phyloP scores from a whole-genome alignment of 1,139 yeast genomes.

The Yamadazyma mexicana region DNA sequence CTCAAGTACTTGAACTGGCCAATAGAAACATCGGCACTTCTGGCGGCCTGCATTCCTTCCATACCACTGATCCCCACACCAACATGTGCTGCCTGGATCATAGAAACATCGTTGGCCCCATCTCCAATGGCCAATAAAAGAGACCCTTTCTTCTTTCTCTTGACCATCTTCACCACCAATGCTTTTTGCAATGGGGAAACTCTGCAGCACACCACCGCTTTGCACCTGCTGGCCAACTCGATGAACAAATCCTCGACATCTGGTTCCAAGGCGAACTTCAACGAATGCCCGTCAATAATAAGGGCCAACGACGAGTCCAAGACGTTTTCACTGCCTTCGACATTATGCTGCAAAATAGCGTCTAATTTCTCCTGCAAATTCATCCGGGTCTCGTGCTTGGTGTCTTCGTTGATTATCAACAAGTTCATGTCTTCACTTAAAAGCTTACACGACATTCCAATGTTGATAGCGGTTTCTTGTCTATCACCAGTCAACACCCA shows the following conservation, averaged over 20 bases:
- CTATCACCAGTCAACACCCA: constrained; percentile 99
- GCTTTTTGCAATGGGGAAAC: constrained; percentile 98
- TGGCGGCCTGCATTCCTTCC: constrained; percentile 99
- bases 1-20: constrained; percentile 90
- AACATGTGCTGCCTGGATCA: constrained; percentile 97
- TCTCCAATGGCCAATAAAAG: constrained; percentile 93
- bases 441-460: constrained; percentile 96
- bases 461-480: constrained; percentile 98
- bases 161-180: constrained; percentile 87
- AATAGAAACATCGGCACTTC: constrained; percentile 95
- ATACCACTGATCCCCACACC: constrained; percentile 99
- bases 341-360: constrained; percentile 71
- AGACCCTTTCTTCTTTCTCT: constrained; percentile 52
- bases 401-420: constrained; percentile 83
- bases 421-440: constrained; percentile 95
- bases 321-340: constrained; percentile 55
- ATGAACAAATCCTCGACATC: constrained; percentile 78
- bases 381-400: constrained; percentile 67
- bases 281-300: constrained; percentile 90
- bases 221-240: constrained; percentile 81
- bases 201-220: constrained; percentile 92
- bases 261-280: constrained; percentile 79
- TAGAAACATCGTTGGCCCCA: constrained; percentile 97
- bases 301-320: constrained; percentile 76
- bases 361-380: constrained; percentile 74